These are phyloP conservation scores for Triticum turgidum DNA, from an alignment of 176 grass and related monocot genomes.

Conservation along the genomic window DNA sequence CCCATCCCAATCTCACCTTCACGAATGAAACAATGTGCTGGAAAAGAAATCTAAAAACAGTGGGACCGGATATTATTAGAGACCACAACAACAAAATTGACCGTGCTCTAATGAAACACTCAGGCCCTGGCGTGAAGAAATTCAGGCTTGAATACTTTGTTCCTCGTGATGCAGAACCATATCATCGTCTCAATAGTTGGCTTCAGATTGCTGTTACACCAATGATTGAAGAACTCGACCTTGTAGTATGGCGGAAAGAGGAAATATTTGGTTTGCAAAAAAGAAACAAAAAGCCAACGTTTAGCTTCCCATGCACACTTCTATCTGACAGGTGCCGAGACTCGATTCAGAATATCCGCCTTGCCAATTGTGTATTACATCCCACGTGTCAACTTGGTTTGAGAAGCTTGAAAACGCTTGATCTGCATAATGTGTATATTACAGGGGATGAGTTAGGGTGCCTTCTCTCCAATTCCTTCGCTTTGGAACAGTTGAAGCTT, in stretches of 20 bases:
- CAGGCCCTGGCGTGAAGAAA: neutral
- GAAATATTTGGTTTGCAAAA: too few relatives aligned
- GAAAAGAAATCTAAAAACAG: neutral
- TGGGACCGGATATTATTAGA: neutral
- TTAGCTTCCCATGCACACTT: conserved; percentile 3
- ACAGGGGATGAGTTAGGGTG: neutral
- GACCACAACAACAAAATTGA: neutral
- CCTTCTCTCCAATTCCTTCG: neutral
- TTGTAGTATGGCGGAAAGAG: neutral
- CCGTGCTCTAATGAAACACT: neutral
- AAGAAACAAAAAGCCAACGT: neutral
- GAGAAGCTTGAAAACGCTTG: neutral
- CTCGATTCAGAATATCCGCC: neutral
- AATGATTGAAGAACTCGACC: neutral
- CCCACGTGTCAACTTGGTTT: neutral
- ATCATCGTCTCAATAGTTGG: neutral
- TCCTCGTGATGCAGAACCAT: neutral
- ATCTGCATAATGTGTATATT: neutral
- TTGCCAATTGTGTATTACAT: neutral
- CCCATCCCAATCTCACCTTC: neutral
- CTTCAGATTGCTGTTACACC: neutral
- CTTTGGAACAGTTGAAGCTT: neutral
- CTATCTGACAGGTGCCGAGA: neutral
- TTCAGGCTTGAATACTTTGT: neutral
- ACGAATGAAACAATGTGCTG: neutral